Base-by-base conservation (phyloP, 2,329 filamentous ascomycete species). In the Trichoderma arundinaceum region DNA sequence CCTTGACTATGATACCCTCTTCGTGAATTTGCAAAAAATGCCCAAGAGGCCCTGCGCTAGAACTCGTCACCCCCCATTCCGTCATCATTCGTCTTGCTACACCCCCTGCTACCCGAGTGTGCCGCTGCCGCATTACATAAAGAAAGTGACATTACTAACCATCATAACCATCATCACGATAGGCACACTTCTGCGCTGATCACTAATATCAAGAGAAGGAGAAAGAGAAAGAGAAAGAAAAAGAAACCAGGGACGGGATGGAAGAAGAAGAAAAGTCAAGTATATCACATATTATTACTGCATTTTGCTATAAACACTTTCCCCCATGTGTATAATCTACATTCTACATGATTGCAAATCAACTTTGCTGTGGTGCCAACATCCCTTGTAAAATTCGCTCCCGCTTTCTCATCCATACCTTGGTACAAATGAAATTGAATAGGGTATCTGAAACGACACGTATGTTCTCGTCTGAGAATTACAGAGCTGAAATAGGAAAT, bases 401-500 rank as follows among this genome's bases (percentile, higher is more conserved):
- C 44, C 39, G 39, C 52, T 53, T 56, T 38, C 4, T 39, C 38
- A 53, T 53, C 48, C 51, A 44, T 54, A n/a, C 41, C 35, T 44
- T 9, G 10, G 48, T 38, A 63, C 60, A 63, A 46, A 63, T 54
- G 60, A 63, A 54, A 53, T 33, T 46, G 60, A 35, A 63, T 54
- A 43, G 60, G 49, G 60, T 63, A 63, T 63, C 60, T 54, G 60
- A 63, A 63, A 63, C 32, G 60, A 63, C 60, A 53, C 60, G 41
- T 22, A 43, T 54, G 48, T 41, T 39, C 48, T 63, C 51, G 32
- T 43, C 19, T 63, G 17, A n/a, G 49, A 63, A 49, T 8, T 51
- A 32, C 48, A 63, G 49, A 53, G 28, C 12, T n/a, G 17, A 9
- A 3, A 28, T 28, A 28, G 22, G 22, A 28, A 28, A 53, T 63